Evolutionary conservation across 202 grass and related monocot genomes (phyloP), one percentile per base, ranked within the genome.

Genomic region (Brachypodium distachyon): DNA sequence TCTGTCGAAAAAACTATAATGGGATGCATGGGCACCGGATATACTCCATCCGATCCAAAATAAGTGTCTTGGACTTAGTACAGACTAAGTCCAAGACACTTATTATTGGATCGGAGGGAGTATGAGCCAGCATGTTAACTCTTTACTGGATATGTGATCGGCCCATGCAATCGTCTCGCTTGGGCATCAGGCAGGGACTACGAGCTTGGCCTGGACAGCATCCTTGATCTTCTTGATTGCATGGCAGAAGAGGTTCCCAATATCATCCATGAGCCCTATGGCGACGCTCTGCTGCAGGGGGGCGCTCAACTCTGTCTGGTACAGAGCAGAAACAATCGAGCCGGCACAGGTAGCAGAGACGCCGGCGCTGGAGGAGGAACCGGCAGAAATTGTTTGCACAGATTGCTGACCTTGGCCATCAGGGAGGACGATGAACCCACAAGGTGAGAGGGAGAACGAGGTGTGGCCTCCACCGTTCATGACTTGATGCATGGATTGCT

Each of bases 381-480:
- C 22, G 25, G 44, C 25, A 31, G 69, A 13, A 16, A 16, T 3
- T 34, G 41, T 31, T 8, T 6, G 22, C 27, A 4, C 44, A 39
- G 3, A 19, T 34, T 19, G 37, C 49, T 70, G 32, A 4, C 32
- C 26, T 13, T 61, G 51, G 10, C 82, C 78, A 36, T 92, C 89
- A 0, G 93, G 90, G 18, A 86, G 61, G 59, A 97, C 84, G 31
- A 86, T 80, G 12, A 97, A 86, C 12, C 90, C 93, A 3, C 85
- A 97, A 0, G 90, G 93, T 7, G 90, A 50, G 75, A 97, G 49
- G 38, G 86, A 71, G 1, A 79, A 25, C 33, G 36, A 25, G 61
- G 49, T 11, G 9, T 59, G 39, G 46, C 85, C 81, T 3, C 59
- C 71, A 21, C 85, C 90, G 18, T 58, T 69, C 73, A 88, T 82